Base-by-base conservation (phyloP, 192 early-diverging fungal species). In the Dissophora globulifera region DNA sequence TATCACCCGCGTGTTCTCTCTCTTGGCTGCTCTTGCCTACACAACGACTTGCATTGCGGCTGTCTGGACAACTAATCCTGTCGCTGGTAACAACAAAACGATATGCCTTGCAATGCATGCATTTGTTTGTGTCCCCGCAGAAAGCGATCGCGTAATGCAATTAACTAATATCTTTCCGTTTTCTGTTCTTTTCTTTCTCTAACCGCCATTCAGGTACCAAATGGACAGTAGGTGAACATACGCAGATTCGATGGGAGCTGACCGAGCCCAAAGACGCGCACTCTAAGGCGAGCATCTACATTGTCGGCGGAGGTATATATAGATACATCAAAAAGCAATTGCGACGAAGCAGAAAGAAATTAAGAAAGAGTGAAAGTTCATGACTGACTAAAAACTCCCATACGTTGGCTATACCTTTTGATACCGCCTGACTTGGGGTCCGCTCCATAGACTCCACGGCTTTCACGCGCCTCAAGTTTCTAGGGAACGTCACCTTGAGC, bases 291-390 rank as follows among this genome's bases (percentile, higher is more conserved):
- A 60, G 38, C 1, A 63, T 71, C 11, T 62, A 40, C 19, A 25
- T 71, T 25, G 69, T 71, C 10, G 69, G 69, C 9, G 69, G 69
- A 32, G 53, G 67, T 69, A 60, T n/a, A 11, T 13, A 35, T 3
- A 40, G 13, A 40, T 7, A 40, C 13, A n/a, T n/a, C n/a, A n/a
- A n/a, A n/a, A n/a, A n/a, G n/a, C n/a, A n/a, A n/a, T n/a, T n/a
- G n/a, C n/a, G n/a, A n/a, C n/a, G n/a, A n/a, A n/a, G n/a, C n/a
- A n/a, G n/a, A n/a, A n/a, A n/a, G n/a, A n/a, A n/a, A n/a, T n/a
- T n/a, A n/a, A n/a, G n/a, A n/a, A n/a, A n/a, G n/a, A n/a, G n/a
- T n/a, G n/a, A n/a, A n/a, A n/a, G n/a, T n/a, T n/a, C n/a, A n/a
- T n/a, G n/a, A n/a, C n/a, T n/a, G n/a, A n/a, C n/a, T n/a, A n/a